Percentiles rank a stretch among this genome's conserved stretches.
Evolutionary conservation across 129 eudicot species (phyloP).

Genomic region (Erigeron canadensis): DNA sequence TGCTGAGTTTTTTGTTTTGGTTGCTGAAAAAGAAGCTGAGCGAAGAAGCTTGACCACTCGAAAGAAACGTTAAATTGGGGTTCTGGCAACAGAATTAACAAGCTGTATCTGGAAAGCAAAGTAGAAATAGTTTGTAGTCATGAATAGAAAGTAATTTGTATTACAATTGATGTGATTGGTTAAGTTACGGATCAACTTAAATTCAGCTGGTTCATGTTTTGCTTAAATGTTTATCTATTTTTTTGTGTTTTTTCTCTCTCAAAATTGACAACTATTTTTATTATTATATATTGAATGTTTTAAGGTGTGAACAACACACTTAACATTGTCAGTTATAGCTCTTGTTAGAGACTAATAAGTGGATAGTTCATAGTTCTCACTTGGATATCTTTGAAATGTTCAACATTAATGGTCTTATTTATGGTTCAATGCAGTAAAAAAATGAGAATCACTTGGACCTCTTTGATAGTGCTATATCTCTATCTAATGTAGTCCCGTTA

Average conservation of each 20-base stretch:
- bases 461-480: no score
- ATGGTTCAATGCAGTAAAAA: neutral
- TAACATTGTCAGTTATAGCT: neutral
- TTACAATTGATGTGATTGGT: constrained; percentile 11
- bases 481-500: no score
- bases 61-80: constrained; percentile 38
- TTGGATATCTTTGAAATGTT: no score
- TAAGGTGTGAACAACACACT: neutral
- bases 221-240: neutral
- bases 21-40: constrained; percentile 85
- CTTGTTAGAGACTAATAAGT: no score
- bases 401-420: neutral
- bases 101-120: constrained; percentile 8
- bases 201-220: neutral
- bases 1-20: constrained; percentile 78
- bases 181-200: constrained; percentile 9
- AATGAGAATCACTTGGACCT: no score
- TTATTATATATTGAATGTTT: neutral
- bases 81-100: neutral
- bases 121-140: constrained; percentile 27
- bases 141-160: constrained; percentile 21
- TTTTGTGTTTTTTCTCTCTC: neutral
- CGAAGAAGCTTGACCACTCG: constrained; percentile 46
- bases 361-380: no score
- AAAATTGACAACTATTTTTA: neutral